phyloP scores from a whole-genome alignment of 2,329 filamentous ascomycete genomes.

The Microdochium bolleyi region DNA sequence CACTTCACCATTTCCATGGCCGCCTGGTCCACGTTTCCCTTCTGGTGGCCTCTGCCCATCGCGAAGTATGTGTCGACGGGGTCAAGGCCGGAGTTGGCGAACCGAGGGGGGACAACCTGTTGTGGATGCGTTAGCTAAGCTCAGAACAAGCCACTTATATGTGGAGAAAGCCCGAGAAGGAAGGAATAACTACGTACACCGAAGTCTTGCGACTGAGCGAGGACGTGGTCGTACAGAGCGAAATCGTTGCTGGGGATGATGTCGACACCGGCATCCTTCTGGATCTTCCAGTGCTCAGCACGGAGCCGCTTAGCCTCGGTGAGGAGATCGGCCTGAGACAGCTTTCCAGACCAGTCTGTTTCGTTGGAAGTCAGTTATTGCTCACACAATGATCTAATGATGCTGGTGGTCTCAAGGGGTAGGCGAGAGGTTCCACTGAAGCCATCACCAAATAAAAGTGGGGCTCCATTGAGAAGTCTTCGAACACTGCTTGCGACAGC shows the following conservation, averaged over 20 bases:
- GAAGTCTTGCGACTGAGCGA: constrained; percentile 97
- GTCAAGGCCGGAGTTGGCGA: constrained; percentile 83
- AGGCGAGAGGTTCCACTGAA: not conserved
- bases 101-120: constrained; percentile 84
- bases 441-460: constrained; percentile 2
- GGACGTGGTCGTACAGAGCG: constrained; percentile 95
- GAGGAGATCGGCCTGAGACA: constrained; percentile 84
- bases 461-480: not conserved
- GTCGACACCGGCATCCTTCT: constrained; percentile 96
- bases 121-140: constrained; percentile 10
- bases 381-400: not conserved
- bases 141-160: not conserved
- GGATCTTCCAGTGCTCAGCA: constrained; percentile 97
- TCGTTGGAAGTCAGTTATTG: constrained; percentile 11
- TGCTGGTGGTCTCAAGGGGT: not conserved
- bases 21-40: constrained; percentile 75
- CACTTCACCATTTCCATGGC: constrained; percentile 99
- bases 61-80: constrained; percentile 96
- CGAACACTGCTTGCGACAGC: not conserved
- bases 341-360: constrained; percentile 79
- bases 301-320: constrained; percentile 94
- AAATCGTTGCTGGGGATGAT: constrained; percentile 99
- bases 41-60: constrained; percentile 98
- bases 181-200: constrained; percentile 68
- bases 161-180: no score